Base-by-base conservation (phyloP, 1,284 basidiomycete species). In the Wolfiporia cocos region DNA sequence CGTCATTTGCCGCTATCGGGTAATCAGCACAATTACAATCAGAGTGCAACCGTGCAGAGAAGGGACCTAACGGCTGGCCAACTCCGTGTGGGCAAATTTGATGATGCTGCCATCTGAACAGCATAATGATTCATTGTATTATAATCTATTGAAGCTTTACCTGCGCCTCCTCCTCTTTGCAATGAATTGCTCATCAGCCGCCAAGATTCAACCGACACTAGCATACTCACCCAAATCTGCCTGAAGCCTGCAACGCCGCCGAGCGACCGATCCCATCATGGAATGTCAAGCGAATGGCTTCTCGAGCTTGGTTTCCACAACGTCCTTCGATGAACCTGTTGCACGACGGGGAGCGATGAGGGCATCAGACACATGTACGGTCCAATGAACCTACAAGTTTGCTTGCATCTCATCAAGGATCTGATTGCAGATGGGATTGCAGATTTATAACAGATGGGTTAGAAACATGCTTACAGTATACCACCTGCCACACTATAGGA, bases 91-190 rank as follows among this genome's bases (percentile, higher is more conserved):
- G 2, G 33, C n/a, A 26, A 57, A 59, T 11, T 31, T 21, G 31
- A 56, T 51, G 18, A 58, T 49, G 12, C 53, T 55, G 19, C 55
- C 57, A 36, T 59, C 55, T 39, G 26, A 7, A 28, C 14, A n/a
- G n/a, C n/a, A n/a, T n/a, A n/a, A n/a, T n/a, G n/a, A n/a, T n/a
- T n/a, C n/a, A n/a, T n/a, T n/a, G n/a, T n/a, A n/a, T n/a, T n/a
- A n/a, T n/a, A n/a, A n/a, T n/a, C n/a, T n/a, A n/a, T n/a, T n/a
- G n/a, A n/a, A n/a, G n/a, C n/a, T n/a, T 22, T 22, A 34, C 39
- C 31, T 17, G 43, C 43, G 3, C 42, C 42, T 14, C 42, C 42
- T 26, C 42, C 42, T 1, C 42, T 44, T 22, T n/a, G n/a, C n/a
- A n/a, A n/a, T n/a, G n/a, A n/a, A n/a, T n/a, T n/a, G n/a, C n/a